These are phyloP conservation scores for Chaetomium cochliodes DNA, from an alignment of 495 filamentous ascomycete genomes.

Conservation along the genomic window DNA sequence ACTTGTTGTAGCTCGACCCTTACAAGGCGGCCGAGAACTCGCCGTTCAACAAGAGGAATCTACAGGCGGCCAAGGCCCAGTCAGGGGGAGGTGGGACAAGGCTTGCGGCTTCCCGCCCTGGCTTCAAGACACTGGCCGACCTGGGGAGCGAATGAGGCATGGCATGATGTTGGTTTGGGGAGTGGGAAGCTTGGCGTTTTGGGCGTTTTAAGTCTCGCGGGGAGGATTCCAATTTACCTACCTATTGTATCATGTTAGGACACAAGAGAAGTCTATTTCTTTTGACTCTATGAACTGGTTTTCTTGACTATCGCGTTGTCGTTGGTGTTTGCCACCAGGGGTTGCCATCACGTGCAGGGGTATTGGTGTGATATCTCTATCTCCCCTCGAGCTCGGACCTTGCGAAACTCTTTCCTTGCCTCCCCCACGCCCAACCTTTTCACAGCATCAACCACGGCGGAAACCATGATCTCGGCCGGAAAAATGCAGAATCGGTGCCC, in stretches of 20 bases:
- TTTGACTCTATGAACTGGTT: not conserved
- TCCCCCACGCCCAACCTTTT: not conserved
- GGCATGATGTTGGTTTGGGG: slow-evolving; percentile 14
- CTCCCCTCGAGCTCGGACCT: slow-evolving; percentile 2
- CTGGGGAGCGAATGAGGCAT: slow-evolving; percentile 26
- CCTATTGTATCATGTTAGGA: not conserved
- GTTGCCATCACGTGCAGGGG: slow-evolving; percentile 12
- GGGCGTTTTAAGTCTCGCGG: slow-evolving; percentile 1
- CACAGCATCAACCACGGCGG: slow-evolving; percentile 18
- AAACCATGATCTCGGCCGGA: slow-evolving; percentile 49
- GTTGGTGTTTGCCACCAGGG: slow-evolving; percentile 11
- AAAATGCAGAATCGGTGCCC: slow-evolving; percentile 48
- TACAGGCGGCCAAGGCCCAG: slow-evolving; percentile 26
- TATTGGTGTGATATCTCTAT: not conserved
- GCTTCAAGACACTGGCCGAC: slow-evolving; percentile 48
- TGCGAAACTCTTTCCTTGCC: slow-evolving; percentile 14
- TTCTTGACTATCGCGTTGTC: not conserved
- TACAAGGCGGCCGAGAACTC: slow-evolving; percentile 64
- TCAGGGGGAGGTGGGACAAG: slow-evolving; percentile 27
- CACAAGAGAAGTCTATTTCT: not conserved
- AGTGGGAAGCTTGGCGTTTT: slow-evolving; percentile 19
- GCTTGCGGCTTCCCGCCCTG: slow-evolving; percentile 28
- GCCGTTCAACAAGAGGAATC: slow-evolving; percentile 57
- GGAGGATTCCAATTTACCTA: not conserved
- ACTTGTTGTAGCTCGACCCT: slow-evolving; percentile 57